Base-by-base conservation (phyloP, 176 grass and related monocot genomes). In the Cenchrus americanus region DNA sequence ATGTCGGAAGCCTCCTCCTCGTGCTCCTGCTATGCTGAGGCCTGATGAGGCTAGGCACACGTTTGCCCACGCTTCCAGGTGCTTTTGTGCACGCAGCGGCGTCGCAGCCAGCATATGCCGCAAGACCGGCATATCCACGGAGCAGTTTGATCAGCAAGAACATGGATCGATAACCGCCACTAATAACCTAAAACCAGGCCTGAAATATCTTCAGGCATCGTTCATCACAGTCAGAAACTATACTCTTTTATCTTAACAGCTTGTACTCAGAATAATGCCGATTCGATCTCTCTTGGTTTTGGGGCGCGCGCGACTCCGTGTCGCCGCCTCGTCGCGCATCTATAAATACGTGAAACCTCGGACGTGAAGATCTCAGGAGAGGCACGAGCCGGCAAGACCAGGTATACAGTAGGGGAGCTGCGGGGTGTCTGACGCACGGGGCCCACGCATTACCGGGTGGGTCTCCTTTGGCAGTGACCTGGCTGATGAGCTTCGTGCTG, bases 381-480 rank as follows among this genome's bases (percentile, higher is more conserved):
- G 11, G 48, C 37, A 22, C 1, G 30, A 37, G 26, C 19, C 4
- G 6, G 17, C 63, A 42, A 76, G 46, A 9, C 9, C 17, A 58
- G 17, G 41, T 3, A 0, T 3, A 41, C 11, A 44, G 18, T 21
- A 42, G 41, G 19, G 10, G 19, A 21, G 14, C 24, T 52, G 18
- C 3, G 21, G 18, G 14, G 43, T 48, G 17, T 54, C 14, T 54
- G 58, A 66, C 22, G 7, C 14, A 66, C 73, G 62, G 42, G 73
- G 72, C 42, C 62, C 52, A 64, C 79, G 86, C 82, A 86, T 86
- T 79, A 73, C 67, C 24, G 90, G 86, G 79, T 42, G n/a, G 44
- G 60, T 54, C 90, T 79, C 52, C 73, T 73, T 75, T 69, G 86
- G 86, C 82, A 92, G 86, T 77, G 23, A 66, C 59, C 69, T 83